Evolutionary conservation across 345 rosid species (phyloP).

Genomic region (Arabis alpina): DNA sequence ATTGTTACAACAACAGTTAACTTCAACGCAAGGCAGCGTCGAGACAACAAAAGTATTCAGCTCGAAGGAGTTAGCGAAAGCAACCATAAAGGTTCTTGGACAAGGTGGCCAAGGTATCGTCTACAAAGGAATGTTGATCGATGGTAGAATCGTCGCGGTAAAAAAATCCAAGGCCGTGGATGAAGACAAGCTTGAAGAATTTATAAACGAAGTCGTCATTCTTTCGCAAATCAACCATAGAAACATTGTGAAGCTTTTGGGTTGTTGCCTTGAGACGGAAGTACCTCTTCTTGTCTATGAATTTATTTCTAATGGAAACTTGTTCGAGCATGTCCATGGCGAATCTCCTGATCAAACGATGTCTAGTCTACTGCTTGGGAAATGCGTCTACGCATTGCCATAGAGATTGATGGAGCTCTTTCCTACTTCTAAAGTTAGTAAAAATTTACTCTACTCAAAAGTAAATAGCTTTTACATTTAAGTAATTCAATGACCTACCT

Average conservation of each 20-base stretch:
- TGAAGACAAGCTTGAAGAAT: slow-evolving; percentile 5
- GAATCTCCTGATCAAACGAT: neutral
- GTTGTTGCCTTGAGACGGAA: slow-evolving; percentile 10
- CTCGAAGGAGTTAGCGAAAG: no score
- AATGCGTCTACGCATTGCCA: slow-evolving; percentile 9
- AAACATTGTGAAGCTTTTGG: slow-evolving; percentile 3
- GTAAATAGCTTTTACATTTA: no score
- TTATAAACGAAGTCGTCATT: slow-evolving; percentile 17
- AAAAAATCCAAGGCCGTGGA: slow-evolving; percentile 6
- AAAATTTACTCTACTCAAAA: no score
- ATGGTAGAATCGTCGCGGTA: slow-evolving; percentile 9
- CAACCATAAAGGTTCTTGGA: no score
- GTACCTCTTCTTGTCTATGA: slow-evolving; percentile 7
- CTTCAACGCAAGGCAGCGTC: neutral
- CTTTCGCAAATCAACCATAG: slow-evolving; percentile 15
- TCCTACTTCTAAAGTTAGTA: no score
- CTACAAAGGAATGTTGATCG: neutral
- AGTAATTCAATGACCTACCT: no score
- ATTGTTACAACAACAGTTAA: slow-evolving; percentile 9
- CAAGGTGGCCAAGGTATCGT: no score
- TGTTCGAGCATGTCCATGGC: slow-evolving; percentile 14
- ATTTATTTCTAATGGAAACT: slow-evolving; percentile 12
- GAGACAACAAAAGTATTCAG: neutral
- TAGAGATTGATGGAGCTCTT: slow-evolving; percentile 13
- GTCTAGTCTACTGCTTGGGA: slow-evolving; percentile 16